Evolutionary conservation across 108 stramenopile species (phyloP), one percentile per base, ranked within the genome.

Genomic region (Skeletonema menzelii): DNA sequence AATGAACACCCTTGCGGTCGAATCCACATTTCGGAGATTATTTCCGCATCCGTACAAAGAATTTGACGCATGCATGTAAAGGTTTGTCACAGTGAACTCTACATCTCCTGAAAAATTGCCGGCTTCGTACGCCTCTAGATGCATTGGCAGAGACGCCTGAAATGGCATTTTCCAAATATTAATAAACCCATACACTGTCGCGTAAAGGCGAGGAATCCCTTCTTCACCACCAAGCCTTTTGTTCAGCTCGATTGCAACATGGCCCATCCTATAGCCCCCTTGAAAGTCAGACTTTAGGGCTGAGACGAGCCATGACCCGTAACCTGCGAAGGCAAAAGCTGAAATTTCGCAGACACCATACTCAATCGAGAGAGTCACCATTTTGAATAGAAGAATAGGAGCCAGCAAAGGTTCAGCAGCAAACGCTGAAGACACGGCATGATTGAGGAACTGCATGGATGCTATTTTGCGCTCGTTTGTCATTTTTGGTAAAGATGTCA

Each of bases 261-360:
- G 44, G 34, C 72, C 76, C 44, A 63, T 81, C 35, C 67, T 70
- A 59, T 80, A 74, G 13, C 83, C 80, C 44, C 79, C 79, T 12
- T 83, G 72, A 44, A 77, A 56, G 38, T 74, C 76, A 27, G 42
- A 53, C 13, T 77, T 72, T 24, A 14, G 35, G 56, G 49, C 62
- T 27, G 67, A 69, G 4, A 82, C 56, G 4, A 79, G 22, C 77
- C 69, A 69, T 46, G 58, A 22, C 11, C 71, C 77, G 71, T 71
- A 80, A 6, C 67, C 38, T 10, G 55, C 66, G 28, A 73, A 73
- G n/a, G 35, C 71, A 35, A 55, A 47, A 27, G 67, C 1, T 27
- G 70, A 62, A 4, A 63, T 27, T 12, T 35, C 28, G 35, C 49
- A 64, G 0, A 77, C 8, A 7, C 67, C 61, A 34, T 28, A 31